Percentiles rank a stretch among this genome's conserved stretches.
phyloP scores from a whole-genome alignment of 306 rosid genomes.

The Styphnolobium japonicum region DNA sequence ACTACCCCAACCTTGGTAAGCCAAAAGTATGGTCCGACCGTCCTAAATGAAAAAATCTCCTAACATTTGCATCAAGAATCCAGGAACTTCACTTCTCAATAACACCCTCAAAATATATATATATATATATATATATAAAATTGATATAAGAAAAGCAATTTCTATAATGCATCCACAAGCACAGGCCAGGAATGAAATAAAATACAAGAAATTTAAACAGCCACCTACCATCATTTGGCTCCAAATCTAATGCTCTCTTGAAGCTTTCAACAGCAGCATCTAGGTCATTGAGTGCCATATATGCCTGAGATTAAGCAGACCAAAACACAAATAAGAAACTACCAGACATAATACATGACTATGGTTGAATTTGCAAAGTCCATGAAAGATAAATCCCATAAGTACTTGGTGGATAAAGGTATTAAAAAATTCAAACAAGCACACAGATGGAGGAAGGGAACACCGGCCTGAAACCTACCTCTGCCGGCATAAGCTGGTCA shows the following conservation, averaged over 20 bases:
- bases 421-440: conserved; percentile 4
- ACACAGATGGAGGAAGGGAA: not conserved
- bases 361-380: conserved; percentile 7
- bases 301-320: conserved; percentile 35
- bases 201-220: not conserved
- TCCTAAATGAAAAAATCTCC: not conserved
- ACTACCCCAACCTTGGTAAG: not conserved
- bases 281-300: conserved; percentile 47
- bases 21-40: conserved; percentile 12
- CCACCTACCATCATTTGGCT: conserved; percentile 57
- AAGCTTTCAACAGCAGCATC: conserved; percentile 56
- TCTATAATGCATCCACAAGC: not conserved
- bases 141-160: not conserved
- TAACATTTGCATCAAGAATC: not conserved
- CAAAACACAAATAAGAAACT: conserved; percentile 18
- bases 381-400: not conserved
- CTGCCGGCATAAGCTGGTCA: not conserved
- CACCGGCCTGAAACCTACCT: conserved; percentile 4
- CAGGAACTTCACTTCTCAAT: conserved; percentile 2
- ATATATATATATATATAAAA: no score
- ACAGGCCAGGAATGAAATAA: not conserved
- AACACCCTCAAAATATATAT: no score
- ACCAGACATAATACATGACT: not conserved
- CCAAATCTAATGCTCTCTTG: conserved; percentile 50
- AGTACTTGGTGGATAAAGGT: not conserved